Base-by-base conservation (phyloP, 169 alveolate genomes). In the Eimeria sp. region DNA sequence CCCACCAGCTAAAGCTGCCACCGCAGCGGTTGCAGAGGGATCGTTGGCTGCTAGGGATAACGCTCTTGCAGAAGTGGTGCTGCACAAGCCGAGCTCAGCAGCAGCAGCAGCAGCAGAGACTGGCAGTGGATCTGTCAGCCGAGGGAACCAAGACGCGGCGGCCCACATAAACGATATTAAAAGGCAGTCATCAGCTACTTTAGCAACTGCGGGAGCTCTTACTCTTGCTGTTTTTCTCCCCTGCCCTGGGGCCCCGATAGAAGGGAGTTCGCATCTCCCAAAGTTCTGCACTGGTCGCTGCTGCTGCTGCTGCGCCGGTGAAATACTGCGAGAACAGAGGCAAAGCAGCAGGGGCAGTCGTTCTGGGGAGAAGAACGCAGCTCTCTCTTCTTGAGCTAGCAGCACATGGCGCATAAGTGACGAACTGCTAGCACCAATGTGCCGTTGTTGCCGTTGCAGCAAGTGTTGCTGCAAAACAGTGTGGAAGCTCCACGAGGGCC, bases 91-190 rank as follows among this genome's bases (percentile, higher is more conserved):
- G 43, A 83, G 76, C 2, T 30, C 90, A 56, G 90, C 90, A 30
- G 77, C 74, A 33, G 90, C 90, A 27, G 90, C 90, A n/a, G 49
- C 77, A 83, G 60, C 74, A 2, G 77, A 58, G 16, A 37, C 77
- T 83, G 90, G 77, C 46, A 83, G 40, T 33, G 74, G 90, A 54
- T 83, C 90, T 30, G 90, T 30, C 72, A 83, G 90, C 74, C 77
- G 40, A 62, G 77, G 13, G 40, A 30, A 37, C 90, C 90, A 83
- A 4, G 90, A 83, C 33, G 90, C 90, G 77, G 33, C 77, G 14
- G 60, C 90, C 77, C 90, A 83, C 33, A 58, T 23, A 54, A 83
- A 54, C 18, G 90, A 58, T 43, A 54, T 8, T 58, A 83, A 14
- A 33, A 83, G 37, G 54, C 46, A 27, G 16, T 23, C 58, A 33